Percentiles rank a stretch among this genome's conserved stretches.
Evolutionary conservation across 495 filamentous ascomycete species (phyloP).

Genomic region (Evernia prunastri): DNA sequence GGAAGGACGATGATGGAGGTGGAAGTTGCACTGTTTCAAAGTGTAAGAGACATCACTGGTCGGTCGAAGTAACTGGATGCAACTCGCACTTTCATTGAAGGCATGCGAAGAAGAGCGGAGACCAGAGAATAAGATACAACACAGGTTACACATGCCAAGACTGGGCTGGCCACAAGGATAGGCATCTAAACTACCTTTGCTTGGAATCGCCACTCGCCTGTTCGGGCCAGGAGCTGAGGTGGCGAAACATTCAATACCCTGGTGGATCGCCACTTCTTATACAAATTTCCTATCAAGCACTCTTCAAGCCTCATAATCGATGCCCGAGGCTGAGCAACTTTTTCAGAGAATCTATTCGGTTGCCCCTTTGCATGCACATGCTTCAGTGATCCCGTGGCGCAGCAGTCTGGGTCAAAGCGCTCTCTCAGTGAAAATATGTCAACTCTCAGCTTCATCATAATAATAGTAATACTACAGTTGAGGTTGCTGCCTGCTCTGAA

Average conservation of each 20-base stretch:
- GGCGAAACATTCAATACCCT: background rate
- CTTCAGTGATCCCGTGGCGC: background rate
- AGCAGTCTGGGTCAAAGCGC: conserved; percentile 1
- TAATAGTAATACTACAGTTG: background rate
- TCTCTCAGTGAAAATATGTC: background rate
- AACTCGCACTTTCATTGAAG: background rate
- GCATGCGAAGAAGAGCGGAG: background rate
- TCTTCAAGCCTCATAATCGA: background rate
- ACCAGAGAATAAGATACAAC: background rate
- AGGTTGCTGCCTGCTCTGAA: conserved; percentile 1
- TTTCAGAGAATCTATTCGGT: background rate
- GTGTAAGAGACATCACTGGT: background rate
- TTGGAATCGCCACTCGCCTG: background rate
- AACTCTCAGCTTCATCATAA: background rate
- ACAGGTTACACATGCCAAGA: background rate
- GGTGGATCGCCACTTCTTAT: background rate
- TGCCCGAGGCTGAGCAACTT: background rate
- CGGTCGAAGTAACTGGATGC: background rate
- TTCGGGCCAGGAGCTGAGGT: background rate
- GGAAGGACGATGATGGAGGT: background rate
- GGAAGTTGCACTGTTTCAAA: background rate
- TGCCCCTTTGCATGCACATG: background rate
- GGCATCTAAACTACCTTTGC: background rate
- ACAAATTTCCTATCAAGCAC: background rate
- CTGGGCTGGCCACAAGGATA: background rate